A percentile compares a stretch with the other conserved stretches of the same genome.
phyloP scores from a whole-genome alignment of 139 green algal species.

The Chara braunii region DNA sequence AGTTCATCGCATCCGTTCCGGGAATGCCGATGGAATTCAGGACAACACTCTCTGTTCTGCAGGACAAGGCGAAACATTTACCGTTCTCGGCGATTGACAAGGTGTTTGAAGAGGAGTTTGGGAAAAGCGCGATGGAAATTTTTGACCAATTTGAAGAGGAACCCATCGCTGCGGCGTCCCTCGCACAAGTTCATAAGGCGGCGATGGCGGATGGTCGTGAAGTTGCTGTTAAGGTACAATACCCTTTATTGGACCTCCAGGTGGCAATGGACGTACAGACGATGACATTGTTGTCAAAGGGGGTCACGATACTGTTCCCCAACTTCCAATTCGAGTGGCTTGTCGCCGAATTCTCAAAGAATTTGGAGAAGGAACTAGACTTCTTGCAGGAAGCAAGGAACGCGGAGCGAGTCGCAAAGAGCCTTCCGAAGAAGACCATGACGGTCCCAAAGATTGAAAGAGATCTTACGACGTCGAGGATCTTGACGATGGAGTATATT shows the following conservation, averaged over 20 bases:
- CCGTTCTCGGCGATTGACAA: slow-evolving; percentile 37
- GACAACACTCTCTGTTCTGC: slow-evolving; percentile 30
- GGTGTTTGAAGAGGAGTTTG: slow-evolving; percentile 40
- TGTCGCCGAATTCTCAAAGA: slow-evolving; percentile 40
- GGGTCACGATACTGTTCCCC: slow-evolving; percentile 26
- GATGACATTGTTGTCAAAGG: slow-evolving; percentile 40
- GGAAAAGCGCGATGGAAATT: slow-evolving; percentile 17
- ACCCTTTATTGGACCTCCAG: slow-evolving; percentile 36
- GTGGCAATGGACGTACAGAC: slow-evolving; percentile 35
- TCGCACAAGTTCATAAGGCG: slow-evolving; percentile 43
- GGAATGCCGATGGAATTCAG: slow-evolving; percentile 38
- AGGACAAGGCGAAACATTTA: slow-evolving; percentile 27
- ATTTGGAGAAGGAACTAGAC: slow-evolving; percentile 34
- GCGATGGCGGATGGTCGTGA: slow-evolving; percentile 23
- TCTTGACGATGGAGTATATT: slow-evolving; percentile 46
- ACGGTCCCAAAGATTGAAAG: too few species aligned
- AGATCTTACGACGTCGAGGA: slow-evolving; percentile 33
- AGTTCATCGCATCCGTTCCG: slow-evolving; percentile 44
- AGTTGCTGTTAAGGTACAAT: slow-evolving; percentile 45
- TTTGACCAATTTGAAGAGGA: slow-evolving; percentile 38
- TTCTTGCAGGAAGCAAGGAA: slow-evolving; percentile 15
- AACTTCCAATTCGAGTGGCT: slow-evolving; percentile 40
- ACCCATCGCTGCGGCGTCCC: slow-evolving; percentile 38
- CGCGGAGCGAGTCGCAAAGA: slow-evolving; percentile 7
- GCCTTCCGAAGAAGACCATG: too few species aligned